Conservation (phyloP, 2,329 filamentous ascomycete species). For the Claviceps africana region DNA sequence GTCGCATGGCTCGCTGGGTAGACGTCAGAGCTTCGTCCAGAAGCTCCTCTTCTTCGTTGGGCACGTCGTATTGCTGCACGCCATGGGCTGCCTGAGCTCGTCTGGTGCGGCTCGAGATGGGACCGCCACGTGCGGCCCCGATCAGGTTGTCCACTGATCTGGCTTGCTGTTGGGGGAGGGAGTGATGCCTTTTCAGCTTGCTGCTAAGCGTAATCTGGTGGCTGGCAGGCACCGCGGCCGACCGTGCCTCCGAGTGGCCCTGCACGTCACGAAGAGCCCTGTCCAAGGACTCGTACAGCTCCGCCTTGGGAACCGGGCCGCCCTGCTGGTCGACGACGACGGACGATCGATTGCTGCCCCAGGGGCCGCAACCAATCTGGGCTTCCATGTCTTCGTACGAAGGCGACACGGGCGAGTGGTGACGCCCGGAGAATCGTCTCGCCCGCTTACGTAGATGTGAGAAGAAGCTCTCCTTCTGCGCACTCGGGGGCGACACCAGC, state of each 20-base stretch:
- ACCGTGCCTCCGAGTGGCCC: slow-evolving; percentile 31
- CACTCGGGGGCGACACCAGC: slow-evolving; percentile 61
- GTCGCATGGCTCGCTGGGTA: slow-evolving; percentile 60
- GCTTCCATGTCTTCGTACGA: slow-evolving; percentile 78
- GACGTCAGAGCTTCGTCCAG: slow-evolving; percentile 77
- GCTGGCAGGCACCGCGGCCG: slow-evolving; percentile 34
- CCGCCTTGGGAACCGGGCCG: slow-evolving; percentile 35
- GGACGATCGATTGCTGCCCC: slow-evolving; percentile 74
- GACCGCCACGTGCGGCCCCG: slow-evolving; percentile 40
- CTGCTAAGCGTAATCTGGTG: slow-evolving; percentile 34
- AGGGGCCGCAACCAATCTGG: slow-evolving; percentile 82
- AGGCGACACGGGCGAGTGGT: slow-evolving; percentile 68
- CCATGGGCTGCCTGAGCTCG: slow-evolving; percentile 61
- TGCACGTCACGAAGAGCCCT: slow-evolving; percentile 42
- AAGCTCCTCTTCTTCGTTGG: slow-evolving; percentile 92
- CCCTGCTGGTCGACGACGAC: slow-evolving; percentile 56
- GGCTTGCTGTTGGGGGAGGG: slow-evolving; percentile 47
- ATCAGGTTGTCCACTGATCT: slow-evolving; percentile 50
- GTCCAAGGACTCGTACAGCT: slow-evolving; percentile 47
- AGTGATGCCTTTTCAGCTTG: slow-evolving; percentile 51
- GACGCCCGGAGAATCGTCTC: slow-evolving; percentile 78
- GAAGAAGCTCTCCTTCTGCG: slow-evolving; percentile 92
- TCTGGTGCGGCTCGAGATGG: slow-evolving; percentile 67
- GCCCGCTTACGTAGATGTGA: slow-evolving; percentile 92
- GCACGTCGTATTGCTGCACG: slow-evolving; percentile 78